Evolutionary conservation across 1,284 basidiomycete species (phyloP).

Genomic region (Inonotus obliquus): DNA sequence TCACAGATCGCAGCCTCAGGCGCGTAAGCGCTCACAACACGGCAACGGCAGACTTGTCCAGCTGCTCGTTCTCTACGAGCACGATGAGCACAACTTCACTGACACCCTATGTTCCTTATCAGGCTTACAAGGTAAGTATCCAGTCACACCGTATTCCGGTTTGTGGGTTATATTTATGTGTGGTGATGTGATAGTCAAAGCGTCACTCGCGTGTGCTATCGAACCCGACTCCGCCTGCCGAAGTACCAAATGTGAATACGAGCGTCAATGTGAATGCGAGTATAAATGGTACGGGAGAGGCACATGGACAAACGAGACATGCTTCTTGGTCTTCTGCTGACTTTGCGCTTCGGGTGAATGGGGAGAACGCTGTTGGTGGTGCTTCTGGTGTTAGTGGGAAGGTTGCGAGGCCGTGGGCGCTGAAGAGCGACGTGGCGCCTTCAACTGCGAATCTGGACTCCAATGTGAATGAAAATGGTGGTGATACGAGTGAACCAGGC

Average conservation of each 20-base stretch:
- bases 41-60: not conserved
- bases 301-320: slow-evolving; percentile 21
- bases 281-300: slow-evolving; percentile 28
- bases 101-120: slow-evolving; percentile 53
- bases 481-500: too few species aligned
- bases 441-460: not conserved
- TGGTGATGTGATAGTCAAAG: slow-evolving; percentile 48
- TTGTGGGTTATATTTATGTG: slow-evolving; percentile 1
- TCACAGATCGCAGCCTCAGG: not conserved
- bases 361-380: not conserved
- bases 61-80: not conserved
- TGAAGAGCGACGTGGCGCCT: not conserved
- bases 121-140: slow-evolving; percentile 62
- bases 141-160: not conserved
- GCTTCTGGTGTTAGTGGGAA: not conserved
- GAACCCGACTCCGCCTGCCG: slow-evolving; percentile 23
- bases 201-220: slow-evolving; percentile 60
- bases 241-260: not conserved
- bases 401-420: not conserved
- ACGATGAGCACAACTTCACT: slow-evolving; percentile 22
- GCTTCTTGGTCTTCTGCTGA: slow-evolving; percentile 15
- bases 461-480: too few species aligned
- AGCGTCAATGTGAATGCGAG: slow-evolving; percentile 12
- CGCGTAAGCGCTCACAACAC: not conserved
- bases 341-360: not conserved